Evolutionary conservation across 768 basidiomycete genomes (phyloP).

Genomic region (Lenzites betulinus): DNA sequence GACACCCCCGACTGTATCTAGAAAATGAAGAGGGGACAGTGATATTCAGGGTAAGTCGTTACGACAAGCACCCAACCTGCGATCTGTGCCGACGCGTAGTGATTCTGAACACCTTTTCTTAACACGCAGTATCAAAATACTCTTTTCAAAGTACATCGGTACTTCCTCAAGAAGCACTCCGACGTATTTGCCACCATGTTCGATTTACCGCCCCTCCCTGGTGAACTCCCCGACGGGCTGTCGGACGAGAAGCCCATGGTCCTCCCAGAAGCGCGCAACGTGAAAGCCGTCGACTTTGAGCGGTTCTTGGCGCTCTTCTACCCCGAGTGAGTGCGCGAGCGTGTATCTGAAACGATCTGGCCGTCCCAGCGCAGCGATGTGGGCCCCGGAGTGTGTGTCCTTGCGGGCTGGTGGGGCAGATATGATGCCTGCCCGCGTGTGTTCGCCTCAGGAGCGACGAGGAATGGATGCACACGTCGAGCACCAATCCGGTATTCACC

Average conservation of each 20-base stretch:
- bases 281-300: conserved; percentile 22
- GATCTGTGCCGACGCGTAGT: background rate
- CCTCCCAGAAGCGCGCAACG: conserved; percentile 12
- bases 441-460: too few relatives aligned
- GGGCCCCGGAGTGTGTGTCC: background rate
- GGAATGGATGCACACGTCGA: too few relatives aligned
- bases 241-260: conserved; percentile 21
- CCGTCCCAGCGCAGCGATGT: background rate
- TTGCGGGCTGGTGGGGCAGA: background rate
- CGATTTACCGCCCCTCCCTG: too few relatives aligned
- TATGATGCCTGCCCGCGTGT: too few relatives aligned
- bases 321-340: conserved; percentile 19
- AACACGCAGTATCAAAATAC: conserved; percentile 20
- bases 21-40: conserved; percentile 17
- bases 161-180: conserved; percentile 23
- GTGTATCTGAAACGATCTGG: conserved; percentile 6
- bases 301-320: conserved; percentile 25
- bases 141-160: conserved; percentile 26
- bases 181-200: conserved; percentile 23
- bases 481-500: too few relatives aligned
- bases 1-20: conserved; percentile 20
- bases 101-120: background rate
- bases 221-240: conserved; percentile 18
- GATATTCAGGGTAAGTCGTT: conserved; percentile 17
- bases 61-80: background rate